Base-by-base conservation (phyloP, 2,329 filamentous ascomycete genomes). In the Phoma sp. region DNA sequence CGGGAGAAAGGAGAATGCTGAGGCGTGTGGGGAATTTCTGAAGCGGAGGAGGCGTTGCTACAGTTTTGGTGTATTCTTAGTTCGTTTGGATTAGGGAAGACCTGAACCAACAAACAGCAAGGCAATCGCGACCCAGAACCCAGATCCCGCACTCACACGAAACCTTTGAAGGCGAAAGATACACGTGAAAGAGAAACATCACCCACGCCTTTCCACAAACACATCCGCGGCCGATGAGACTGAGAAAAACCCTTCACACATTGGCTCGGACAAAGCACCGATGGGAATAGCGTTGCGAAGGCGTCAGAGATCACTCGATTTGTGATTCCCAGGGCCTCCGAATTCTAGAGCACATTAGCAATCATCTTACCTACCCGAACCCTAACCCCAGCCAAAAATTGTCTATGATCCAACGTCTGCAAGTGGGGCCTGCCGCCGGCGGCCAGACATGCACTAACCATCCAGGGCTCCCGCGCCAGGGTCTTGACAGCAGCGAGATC, bases 331-430 rank as follows among this genome's bases (percentile, higher is more conserved):
- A 42, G 41, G 42, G 27, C 22, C 24, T 46, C 52, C 52, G 53
- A 47, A 51, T 47, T 56, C 53, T 56, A 52, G 53, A 56, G 35
- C 14, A 29, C 32, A 56, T 56, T 56, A 56, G 53, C 53, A 56
- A 56, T 56, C 53, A 7, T 36, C 32, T 56, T 56, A 56, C 53
- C 47, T 56, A 56, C 18, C 18, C 18, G 18, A 18, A 18, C 18
- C 18, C 18, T 18, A 18, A 18, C 18, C 18, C 18, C 18, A 18
- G 18, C 18, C 18, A 18, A 18, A 18, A 18, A 18, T 27, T 33
- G 43, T 56, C 53, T 51, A 47, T 51, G 47, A 56, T 51, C 47
- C 43, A 47, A 56, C 53, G 53, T 56, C 36, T 40, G 47, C 52
- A 37, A 46, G 52, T 50, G 46, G 41, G 46, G 32, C 37, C 5